Evolutionary conservation across 768 basidiomycete species (phyloP), one percentile per base, ranked within the genome.

Genomic region (Agaricus sinodeliciosus): DNA sequence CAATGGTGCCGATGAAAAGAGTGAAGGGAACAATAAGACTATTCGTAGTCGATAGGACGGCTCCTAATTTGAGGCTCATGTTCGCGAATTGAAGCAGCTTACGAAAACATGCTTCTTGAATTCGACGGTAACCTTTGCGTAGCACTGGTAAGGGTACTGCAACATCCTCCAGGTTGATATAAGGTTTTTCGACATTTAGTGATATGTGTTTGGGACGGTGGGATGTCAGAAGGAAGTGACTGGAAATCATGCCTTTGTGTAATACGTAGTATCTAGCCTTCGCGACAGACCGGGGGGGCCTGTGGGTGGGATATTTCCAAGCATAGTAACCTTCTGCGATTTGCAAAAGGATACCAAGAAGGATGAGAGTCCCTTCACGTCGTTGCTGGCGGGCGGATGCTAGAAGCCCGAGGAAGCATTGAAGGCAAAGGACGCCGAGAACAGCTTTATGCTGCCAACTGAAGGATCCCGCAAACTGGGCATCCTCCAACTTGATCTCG

Each of bases 141-240:
- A 40, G 7, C 15, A 39, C 12, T 40, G 7, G 25, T 22, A 27
- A 39, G 12, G 48, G 48, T 13, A 16, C 48, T 26, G 48, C 39
- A 11, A 37, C 37, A 26, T 49, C 48, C 26, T 49, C 48, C 22
- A 49, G 48, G 39, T 12, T 49, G 48, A 28, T 40, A n/a, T 49
- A 41, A 6, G 36, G 48, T n/a, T 7, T 18, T 9, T 26, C 22
- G 12, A n/a, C 13, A 13, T 9, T 27, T 5, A 12, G 3, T 35
- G 36, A 13, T 22, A 3, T 18, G 12, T 49, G 11, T 11, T 3
- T 4, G 15, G 26, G 34, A 16, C 26, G 19, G 22, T 49, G 48
- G 16, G 48, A 49, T 25, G 40, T 13, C 15, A 49, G 11, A 25
- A 49, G 35, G 25, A 49, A 26, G 13, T 49, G 48, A 5, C 19